Conservation (phyloP, 805 yeast species). For the Grigorovia humatica region DNA sequence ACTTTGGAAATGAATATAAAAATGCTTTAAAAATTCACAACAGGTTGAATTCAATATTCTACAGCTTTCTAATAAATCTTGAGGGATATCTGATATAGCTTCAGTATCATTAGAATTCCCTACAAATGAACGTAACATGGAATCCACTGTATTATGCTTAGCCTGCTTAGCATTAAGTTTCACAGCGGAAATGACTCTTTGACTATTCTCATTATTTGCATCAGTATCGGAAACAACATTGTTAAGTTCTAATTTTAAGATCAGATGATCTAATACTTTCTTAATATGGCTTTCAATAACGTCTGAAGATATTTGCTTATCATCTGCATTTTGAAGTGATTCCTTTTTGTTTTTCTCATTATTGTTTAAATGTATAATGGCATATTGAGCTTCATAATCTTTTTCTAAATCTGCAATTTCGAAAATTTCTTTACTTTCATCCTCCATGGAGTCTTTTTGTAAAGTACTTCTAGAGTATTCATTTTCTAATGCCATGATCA, state of each 20-base stretch:
- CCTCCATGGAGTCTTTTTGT: constrained; percentile 25
- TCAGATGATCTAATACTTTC: constrained; percentile 8
- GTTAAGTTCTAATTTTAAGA: constrained; percentile 21
- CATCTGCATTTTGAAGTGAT: not conserved
- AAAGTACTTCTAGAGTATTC: constrained; percentile 31
- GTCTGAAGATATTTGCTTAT: not conserved
- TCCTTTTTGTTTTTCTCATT: constrained; percentile 1
- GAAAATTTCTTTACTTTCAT: constrained; percentile 35
- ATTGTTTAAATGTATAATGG: constrained; percentile 34
- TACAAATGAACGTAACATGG: constrained; percentile 18
- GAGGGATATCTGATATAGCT: constrained; percentile 27
- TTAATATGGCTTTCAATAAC: constrained; percentile 10
- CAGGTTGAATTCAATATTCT: constrained; percentile 61
- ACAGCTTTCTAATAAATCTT: constrained; percentile 37
- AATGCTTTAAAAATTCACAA: constrained; percentile 64
- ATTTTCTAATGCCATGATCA: constrained; percentile 49
- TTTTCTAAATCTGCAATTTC: constrained; percentile 44
- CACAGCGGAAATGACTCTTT: constrained; percentile 38
- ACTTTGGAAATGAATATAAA: constrained; percentile 54
- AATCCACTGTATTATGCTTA: constrained; percentile 24
- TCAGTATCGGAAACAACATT: constrained; percentile 15
- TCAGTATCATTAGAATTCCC: constrained; percentile 23
- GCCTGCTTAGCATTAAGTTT: constrained; percentile 46
- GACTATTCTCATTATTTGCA: constrained; percentile 25
- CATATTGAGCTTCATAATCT: constrained; percentile 38